Base-by-base conservation (phyloP, 805 yeast genomes). In the Allodekkera sacchari region DNA sequence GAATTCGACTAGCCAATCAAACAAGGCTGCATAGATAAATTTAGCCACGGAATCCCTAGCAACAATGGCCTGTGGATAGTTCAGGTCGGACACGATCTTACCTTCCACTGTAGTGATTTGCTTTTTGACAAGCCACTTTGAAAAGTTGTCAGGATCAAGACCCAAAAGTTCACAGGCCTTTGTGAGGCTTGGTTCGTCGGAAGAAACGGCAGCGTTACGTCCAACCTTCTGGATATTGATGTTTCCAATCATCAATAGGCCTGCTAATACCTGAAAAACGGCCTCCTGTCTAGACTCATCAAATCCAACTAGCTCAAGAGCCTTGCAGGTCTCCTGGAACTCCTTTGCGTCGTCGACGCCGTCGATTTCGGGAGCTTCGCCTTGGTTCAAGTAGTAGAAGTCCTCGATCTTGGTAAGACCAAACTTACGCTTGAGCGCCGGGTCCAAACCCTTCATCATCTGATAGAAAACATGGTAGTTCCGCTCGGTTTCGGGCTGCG, bases 41-140 rank as follows among this genome's bases (percentile, higher is more conserved):
- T 89, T 89, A 30, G 97, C 85, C 33, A 89, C 94, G n/a, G 98
- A 92, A 59, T 89, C 97, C 51, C 95, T 76, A 10, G 96, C 89
- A 19, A 88, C 96, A 17, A 74, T 47, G 7, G 97, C 94, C 53
- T 88, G 95, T 46, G 74, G 74, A 53, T 75, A 81, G 47, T 71
- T 83, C 50, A 89, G 66, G 52, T 82, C 85, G 16, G 94, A 78
- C 29, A 78, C 76, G 51, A 89, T 88, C 56, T 84, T 88, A 58
- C 92, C 97, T 8, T 87, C 77, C 54, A 96, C 71, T n/a, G 96
- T 88, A 16, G 72, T 71, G 43, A 92, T 84, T 58, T 88, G 96
- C 53, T 84, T 87, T 63, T 89, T 92, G 28, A 81, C 77, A 47
- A 82, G 74, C 96, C 97, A 89, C 57, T 84, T 85, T 18, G 89